A percentile compares a stretch with the other conserved stretches of the same genome.
These are phyloP conservation scores for Hymenoscyphus albidus DNA, from an alignment of 2,329 filamentous ascomycete species.

Conservation along the genomic window DNA sequence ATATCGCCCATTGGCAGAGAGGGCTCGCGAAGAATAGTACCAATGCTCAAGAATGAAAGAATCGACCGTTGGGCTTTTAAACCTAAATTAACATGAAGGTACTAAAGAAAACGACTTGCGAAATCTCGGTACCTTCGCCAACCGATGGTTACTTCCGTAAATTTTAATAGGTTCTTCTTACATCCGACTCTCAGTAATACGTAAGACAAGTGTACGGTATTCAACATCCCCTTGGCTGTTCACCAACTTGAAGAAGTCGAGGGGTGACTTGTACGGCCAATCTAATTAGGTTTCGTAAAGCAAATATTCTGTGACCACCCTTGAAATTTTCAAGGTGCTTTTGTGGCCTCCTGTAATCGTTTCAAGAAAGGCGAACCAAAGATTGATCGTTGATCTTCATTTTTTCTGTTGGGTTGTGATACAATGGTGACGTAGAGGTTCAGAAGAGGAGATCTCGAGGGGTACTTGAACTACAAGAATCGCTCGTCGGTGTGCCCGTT, in stretches of 20 bases:
- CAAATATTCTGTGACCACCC: neutral
- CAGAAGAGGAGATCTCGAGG: neutral
- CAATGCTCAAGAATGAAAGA: neutral
- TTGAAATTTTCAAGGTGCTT: neutral
- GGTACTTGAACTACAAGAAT: neutral
- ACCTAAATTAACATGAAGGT: neutral
- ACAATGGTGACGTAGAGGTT: neutral
- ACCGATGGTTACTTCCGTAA: neutral
- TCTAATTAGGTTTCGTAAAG: neutral
- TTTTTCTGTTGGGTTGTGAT: neutral
- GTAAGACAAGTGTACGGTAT: neutral
- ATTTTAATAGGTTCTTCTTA: neutral
- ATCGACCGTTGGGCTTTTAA: neutral
- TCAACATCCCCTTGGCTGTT: neutral
- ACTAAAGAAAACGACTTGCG: neutral
- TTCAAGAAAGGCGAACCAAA: neutral
- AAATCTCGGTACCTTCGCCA: neutral
- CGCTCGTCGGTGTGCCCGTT: neutral
- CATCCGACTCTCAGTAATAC: neutral
- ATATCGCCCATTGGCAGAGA: neutral
- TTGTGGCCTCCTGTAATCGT: neutral
- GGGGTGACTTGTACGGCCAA: neutral
- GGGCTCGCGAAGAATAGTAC: neutral
- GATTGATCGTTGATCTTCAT: neutral
- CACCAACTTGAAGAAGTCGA: neutral